Percentiles rank a stretch among this genome's conserved stretches.
Conservation (phyloP, 108 stramenopile genomes). For the Stephanodiscus minutulus region DNA sequence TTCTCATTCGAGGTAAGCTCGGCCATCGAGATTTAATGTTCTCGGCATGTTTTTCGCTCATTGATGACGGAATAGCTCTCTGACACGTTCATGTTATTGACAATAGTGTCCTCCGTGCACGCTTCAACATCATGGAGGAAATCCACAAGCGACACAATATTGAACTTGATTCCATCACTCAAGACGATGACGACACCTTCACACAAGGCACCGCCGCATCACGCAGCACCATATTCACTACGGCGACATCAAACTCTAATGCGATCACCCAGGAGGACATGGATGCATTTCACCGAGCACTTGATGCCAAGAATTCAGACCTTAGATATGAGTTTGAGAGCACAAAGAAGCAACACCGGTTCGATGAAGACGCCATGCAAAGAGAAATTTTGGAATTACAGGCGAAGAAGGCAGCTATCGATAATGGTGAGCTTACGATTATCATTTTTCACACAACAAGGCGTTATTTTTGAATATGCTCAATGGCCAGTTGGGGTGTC, state of each 20-base stretch:
- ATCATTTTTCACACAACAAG: neutral
- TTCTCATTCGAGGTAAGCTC: slow-evolving; percentile 35
- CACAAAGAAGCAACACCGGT: slow-evolving; percentile 41
- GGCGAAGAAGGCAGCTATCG: slow-evolving; percentile 56
- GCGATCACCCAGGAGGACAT: slow-evolving; percentile 69
- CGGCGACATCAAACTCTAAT: slow-evolving; percentile 18
- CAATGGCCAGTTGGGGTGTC: neutral
- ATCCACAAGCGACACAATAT: slow-evolving; percentile 58
- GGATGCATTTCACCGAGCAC: slow-evolving; percentile 57
- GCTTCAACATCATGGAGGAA: slow-evolving; percentile 72
- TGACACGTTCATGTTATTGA: neutral
- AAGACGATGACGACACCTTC: slow-evolving; percentile 44
- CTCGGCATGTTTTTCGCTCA: neutral
- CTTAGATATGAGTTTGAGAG: slow-evolving; percentile 42
- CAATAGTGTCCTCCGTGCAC: slow-evolving; percentile 39
- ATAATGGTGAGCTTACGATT: slow-evolving; percentile 38
- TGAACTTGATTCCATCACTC: slow-evolving; percentile 54
- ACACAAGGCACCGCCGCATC: slow-evolving; percentile 52
- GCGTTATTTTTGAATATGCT: neutral
- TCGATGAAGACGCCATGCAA: slow-evolving; percentile 61
- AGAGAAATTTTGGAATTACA: slow-evolving; percentile 65
- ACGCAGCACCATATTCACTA: slow-evolving; percentile 36
- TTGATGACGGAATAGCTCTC: neutral
- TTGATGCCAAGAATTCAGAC: slow-evolving; percentile 50
- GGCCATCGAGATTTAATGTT: neutral